Conservation (phyloP, 2,329 filamentous ascomycete genomes). For the Ophiostoma sp. region DNA sequence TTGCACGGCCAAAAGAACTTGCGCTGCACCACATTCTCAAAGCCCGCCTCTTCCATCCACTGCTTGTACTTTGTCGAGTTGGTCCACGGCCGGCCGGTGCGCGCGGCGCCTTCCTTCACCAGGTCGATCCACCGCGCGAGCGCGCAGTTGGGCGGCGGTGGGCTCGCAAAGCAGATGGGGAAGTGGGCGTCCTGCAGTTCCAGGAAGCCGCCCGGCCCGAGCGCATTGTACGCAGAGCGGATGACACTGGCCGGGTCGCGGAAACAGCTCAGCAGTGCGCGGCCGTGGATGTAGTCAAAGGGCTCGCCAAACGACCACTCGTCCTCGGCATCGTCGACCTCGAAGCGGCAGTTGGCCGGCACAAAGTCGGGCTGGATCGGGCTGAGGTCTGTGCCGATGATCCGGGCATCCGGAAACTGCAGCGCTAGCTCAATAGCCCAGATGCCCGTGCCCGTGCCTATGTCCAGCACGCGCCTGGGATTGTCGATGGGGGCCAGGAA, state of each 20-base stretch:
- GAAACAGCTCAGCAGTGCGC: slow-evolving; percentile 23
- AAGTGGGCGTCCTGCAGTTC: slow-evolving; percentile 24
- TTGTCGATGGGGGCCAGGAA: slow-evolving; percentile 43
- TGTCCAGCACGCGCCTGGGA: slow-evolving; percentile 34
- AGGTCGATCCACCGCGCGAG: slow-evolving; percentile 27
- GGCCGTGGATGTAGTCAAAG: slow-evolving; percentile 25
- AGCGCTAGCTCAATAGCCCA: slow-evolving; percentile 60
- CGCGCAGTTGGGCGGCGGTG: slow-evolving; percentile 20
- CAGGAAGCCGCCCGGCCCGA: slow-evolving; percentile 18
- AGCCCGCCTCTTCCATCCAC: slow-evolving; percentile 29
- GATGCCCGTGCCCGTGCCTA: slow-evolving; percentile 52
- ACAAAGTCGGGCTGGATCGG: slow-evolving; percentile 25
- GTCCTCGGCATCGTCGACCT: slow-evolving; percentile 25
- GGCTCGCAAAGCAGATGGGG: slow-evolving; percentile 22
- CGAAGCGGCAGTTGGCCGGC: slow-evolving; percentile 26
- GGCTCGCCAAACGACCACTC: slow-evolving; percentile 21
- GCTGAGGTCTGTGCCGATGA: slow-evolving; percentile 25
- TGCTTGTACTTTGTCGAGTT: slow-evolving; percentile 26
- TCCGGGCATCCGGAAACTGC: slow-evolving; percentile 19
- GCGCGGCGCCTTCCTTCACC: slow-evolving; percentile 25
- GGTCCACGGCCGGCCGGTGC: slow-evolving; percentile 28
- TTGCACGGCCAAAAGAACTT: slow-evolving; percentile 30
- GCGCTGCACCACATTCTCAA: slow-evolving; percentile 30
- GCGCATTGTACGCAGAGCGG: too few species aligned
- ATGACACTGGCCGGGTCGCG: slow-evolving; percentile 18